Evolutionary conservation across 306 rosid genomes (phyloP), one percentile per base, ranked within the genome.

Genomic region (Prunus armeniaca): DNA sequence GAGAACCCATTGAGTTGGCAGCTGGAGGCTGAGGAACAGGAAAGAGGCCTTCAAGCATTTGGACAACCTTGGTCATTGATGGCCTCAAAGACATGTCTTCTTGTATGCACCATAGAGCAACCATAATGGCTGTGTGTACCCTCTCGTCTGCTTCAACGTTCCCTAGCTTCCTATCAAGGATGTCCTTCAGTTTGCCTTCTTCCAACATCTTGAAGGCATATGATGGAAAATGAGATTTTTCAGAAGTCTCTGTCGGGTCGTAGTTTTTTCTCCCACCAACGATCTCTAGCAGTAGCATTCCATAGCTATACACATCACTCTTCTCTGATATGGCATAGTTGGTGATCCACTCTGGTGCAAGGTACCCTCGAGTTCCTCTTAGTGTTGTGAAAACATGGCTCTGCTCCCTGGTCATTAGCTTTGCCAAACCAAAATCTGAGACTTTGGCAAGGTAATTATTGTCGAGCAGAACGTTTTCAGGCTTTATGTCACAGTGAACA

Each of bases 271-370:
- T 91, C 34, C 98, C 98, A 0, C 91, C 96, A 4, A 94, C 86
- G 56, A 92, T 89, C 89, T 94, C 96, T 22, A 92, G 82, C 85
- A 94, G 78, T 49, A 91, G 86, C 96, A 94, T 94, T 27, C 98
- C 98, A 4, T 87, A 94, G 81, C 97, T 94, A 28, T 92, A 94
- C 7, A 92, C 95, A 24, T 94, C 98, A 51, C 98, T 94, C 68
- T 91, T 94, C 91, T 94, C 97, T 64, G 97, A 91, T 79, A 94
- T 94, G 2, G 98, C 93, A 20, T 92, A 94, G 85, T 89, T 92
- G 65, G 97, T 94, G 84, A 94, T 92, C 98, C 96, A 94, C 66
- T 94, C 97, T 5, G 97, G 98, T 3, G 97, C 98, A 6, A 94
- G 91, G 79, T 94, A 92, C 9, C 98, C 97, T 30, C 97, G 80